Evolutionary conservation across 495 filamentous ascomycete species (phyloP).

Genomic region (Aspergillus kassunensis): DNA sequence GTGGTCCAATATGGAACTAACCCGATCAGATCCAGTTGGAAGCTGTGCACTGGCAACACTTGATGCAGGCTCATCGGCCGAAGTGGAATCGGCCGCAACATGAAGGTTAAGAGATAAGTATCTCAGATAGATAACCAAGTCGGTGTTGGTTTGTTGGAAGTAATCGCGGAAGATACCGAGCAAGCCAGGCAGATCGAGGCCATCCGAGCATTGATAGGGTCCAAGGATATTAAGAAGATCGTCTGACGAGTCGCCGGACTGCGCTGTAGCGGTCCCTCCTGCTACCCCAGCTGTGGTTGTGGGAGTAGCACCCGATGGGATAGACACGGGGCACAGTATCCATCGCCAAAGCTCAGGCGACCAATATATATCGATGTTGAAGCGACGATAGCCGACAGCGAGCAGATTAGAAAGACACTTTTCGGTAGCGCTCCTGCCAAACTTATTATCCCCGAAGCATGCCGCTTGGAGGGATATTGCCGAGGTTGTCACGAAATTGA

Average conservation of each 20-base stretch:
- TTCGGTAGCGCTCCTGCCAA: slow-evolving; percentile 40
- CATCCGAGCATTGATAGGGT: slow-evolving; percentile 52
- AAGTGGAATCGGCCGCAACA: slow-evolving; percentile 42
- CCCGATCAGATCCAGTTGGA: slow-evolving; percentile 29
- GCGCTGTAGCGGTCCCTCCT: slow-evolving; percentile 24
- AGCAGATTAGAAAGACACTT: slow-evolving; percentile 61
- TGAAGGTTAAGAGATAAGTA: slow-evolving; percentile 58
- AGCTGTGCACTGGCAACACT: slow-evolving; percentile 29
- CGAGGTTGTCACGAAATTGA: slow-evolving; percentile 58
- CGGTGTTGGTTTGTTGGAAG: slow-evolving; percentile 42
- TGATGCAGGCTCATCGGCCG: slow-evolving; percentile 36
- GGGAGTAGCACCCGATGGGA: slow-evolving; percentile 25
- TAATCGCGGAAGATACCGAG: slow-evolving; percentile 46
- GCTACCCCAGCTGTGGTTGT: slow-evolving; percentile 25
- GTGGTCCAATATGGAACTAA: slow-evolving; percentile 32
- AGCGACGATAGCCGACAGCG: slow-evolving; percentile 52
- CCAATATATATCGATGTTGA: slow-evolving; percentile 65
- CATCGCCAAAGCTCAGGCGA: slow-evolving; percentile 47
- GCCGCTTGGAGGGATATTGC: slow-evolving; percentile 52
- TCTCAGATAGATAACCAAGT: slow-evolving; percentile 40
- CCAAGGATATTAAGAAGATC: slow-evolving; percentile 47
- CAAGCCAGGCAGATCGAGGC: slow-evolving; percentile 44
- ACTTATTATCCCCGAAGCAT: slow-evolving; percentile 53
- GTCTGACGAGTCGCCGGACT: slow-evolving; percentile 25
- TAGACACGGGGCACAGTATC: slow-evolving; percentile 56